Base-by-base conservation (phyloP, 768 basidiomycete genomes). In the Trametes cubensis region DNA sequence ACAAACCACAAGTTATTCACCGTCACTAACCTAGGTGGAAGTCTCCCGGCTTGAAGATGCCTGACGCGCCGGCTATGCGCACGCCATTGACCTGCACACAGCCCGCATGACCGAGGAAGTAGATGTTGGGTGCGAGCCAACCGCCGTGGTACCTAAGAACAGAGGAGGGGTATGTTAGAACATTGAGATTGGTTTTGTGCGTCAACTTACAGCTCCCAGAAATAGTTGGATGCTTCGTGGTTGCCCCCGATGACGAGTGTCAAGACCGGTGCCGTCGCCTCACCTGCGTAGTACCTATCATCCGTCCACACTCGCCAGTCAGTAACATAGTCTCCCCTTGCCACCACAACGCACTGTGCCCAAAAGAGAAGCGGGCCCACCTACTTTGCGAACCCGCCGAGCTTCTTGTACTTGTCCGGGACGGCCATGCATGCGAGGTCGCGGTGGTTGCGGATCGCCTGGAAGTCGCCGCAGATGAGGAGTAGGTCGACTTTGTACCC, bases 221-320 rank as follows among this genome's bases (percentile, higher is more conserved):
- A 81, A 71, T 98, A 97, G 67, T 95, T 97, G 21, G 92, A 95
- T 1, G 94, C 94, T 75, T 98, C 97, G 73, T 98, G 97, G 71
- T 98, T 98, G 10, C 97, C 97, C 17, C 97, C 97, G 69, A 98
- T 97, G 51, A 98, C 86, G 14, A 99, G 79, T 0, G 97, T 99
- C 72, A 96, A 75, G 4, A 96, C 74, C 0, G 95, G 94, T 2
- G 96, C 95, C n/a, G 66, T 76, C 69, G 80, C 87, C 70, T 89
- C 80, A 1, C 94, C 93, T 1, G 85, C 87, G 70, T 99, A 98
- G 74, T 98, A 99, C 69, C 90, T 92, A 48, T 47, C 34, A 59
- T 39, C 18, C 34, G 18, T 18, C n/a, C 48, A 41, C 38, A 40
- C 3, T 40, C 20, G 25, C 4, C 40, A 34, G 25, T 25, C 4